Evolutionary conservation across 2,329 filamentous ascomycete genomes (phyloP), one percentile per base, ranked within the genome.

Genomic region (Fusarium buharicum): DNA sequence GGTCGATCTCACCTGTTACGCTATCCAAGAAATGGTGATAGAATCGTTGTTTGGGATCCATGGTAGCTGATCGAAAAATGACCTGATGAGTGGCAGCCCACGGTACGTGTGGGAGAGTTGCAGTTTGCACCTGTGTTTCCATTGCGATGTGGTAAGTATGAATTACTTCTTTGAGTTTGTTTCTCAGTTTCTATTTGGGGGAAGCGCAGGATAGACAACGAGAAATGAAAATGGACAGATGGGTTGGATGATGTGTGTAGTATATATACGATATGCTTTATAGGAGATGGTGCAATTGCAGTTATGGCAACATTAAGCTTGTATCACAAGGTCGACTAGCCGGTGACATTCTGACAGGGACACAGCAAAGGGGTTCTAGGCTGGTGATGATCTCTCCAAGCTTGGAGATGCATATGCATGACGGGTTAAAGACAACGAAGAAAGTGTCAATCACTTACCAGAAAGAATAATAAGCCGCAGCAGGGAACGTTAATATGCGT

Each of bases 11-110:
- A 93, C 91, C 83, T 41, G 86, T 86, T 47, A 90, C 86, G 75
- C 91, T 88, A 68, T 88, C 83, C 66, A 92, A 89, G 71, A 97
- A 97, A 73, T 92, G 90, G 68, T 87, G 86, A 75, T 94, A 93
- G 79, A 97, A 97, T 33, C 86, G 86, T 72, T 94, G 89, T 67
- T 93, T 95, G 54, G 74, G 72, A 56, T 78, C 74, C 76, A 77
- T 77, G 49, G 49, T 70, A 37, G 55, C 62, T 33, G 47, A 48
- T 22, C 52, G 67, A 46, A 69, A 67, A 36, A 67, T 68, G 38
- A 64, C 50, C 45, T 66, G 62, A 55, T 71, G 64, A 33, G 52
- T 59, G 24, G 69, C 60, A 33, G 68, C 54, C 66, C 62, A 68
- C 48, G 66, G 68, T 38, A 60, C 47, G 48, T 64, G 55, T 31